Evolutionary conservation across 257 asterid species (phyloP), one percentile per base, ranked within the genome.

Genomic region (Gentiana straminea): DNA sequence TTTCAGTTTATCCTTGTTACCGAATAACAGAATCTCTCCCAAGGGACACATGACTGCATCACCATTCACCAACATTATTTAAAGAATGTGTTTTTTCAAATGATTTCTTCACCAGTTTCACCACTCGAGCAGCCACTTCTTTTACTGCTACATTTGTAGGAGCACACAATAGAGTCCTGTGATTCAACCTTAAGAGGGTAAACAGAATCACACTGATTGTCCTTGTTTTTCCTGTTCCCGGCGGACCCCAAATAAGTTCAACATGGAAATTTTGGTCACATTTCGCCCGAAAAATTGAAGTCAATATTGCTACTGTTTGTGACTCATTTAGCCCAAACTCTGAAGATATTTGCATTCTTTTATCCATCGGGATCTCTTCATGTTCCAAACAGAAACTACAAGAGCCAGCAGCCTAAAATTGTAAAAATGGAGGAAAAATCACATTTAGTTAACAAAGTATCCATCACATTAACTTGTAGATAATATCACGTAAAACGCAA

Each of bases 201-300:
- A 72, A 58, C 11, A 84, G 66, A 71, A 84, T 39, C 39, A 54
- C 51, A 61, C 84, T 77, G 2, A 77, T 5, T 2, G 80, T 78
- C 37, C 56, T 68, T 0, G 86, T 83, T 63, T 83, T 83, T 36
- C 88, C 93, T 2, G 88, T 84, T 45, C 94, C 86, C 1, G 89
- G 89, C 32, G 94, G 84, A 5, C 94, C 94, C 86, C 89, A 68
- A 43, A 68, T 64, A 35, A 73, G 78, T 52, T 64, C 55, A 9
- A 68, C 67, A 49, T 4, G 15, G 5, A 67, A 51, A 49, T 51
- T 48, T 13, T 67, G 73, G 52, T 58, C 62, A 56, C 77, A 72
- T 50, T 39, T 57, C 12, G 41, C 51, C 52, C 53, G 51, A 33
- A 5, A 45, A 35, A 72, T 49, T 35, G 70, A 49, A 12, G 48